These are phyloP conservation scores for Alternaria arbusti DNA, from an alignment of 2,329 filamentous ascomycete genomes.

Conservation along the genomic window DNA sequence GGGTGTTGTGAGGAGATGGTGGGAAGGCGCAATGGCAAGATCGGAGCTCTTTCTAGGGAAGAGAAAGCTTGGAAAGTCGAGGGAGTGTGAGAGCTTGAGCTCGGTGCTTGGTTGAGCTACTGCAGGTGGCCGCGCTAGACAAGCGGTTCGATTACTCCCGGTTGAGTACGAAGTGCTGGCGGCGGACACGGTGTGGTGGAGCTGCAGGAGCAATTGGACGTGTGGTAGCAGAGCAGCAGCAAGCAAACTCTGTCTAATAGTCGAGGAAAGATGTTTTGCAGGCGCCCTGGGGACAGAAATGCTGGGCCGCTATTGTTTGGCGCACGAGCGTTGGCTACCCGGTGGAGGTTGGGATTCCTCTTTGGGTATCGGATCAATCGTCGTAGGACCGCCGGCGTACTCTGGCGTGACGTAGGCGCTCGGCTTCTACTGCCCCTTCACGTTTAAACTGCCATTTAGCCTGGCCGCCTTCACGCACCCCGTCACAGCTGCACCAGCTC, in stretches of 20 bases:
- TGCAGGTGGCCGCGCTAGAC: conserved; percentile 38
- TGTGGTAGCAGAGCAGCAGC: conserved; percentile 15
- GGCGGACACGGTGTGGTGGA: conserved; percentile 21
- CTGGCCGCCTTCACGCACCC: background rate
- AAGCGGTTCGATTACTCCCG: conserved; percentile 26
- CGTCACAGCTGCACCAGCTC: background rate
- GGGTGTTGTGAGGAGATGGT: conserved; percentile 7
- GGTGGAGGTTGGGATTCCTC: conserved; percentile 24
- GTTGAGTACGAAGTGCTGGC: conserved; percentile 25
- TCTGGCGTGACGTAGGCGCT: conserved; percentile 23
- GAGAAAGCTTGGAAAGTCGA: conserved; percentile 23
- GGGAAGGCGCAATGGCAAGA: conserved; percentile 15
- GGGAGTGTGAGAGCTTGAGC: conserved; percentile 29
- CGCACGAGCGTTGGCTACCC: conserved; percentile 26
- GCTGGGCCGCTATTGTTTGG: conserved; percentile 19
- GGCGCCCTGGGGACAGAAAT: background rate
- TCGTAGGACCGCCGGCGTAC: background rate
- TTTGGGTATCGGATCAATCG: conserved; percentile 4
- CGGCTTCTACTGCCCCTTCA: conserved; percentile 4
- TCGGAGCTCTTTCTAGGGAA: conserved; percentile 13
- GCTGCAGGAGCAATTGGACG: conserved; percentile 17
- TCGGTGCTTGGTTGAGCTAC: conserved; percentile 33
- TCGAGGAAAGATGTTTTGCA: conserved; percentile 1
- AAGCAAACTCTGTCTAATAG: background rate
- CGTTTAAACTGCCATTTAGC: background rate